A percentile compares a stretch with the other conserved stretches of the same genome.
These are phyloP conservation scores for Litsea cubeba DNA, from an alignment of 164 flowering plant genomes.

Conservation along the genomic window DNA sequence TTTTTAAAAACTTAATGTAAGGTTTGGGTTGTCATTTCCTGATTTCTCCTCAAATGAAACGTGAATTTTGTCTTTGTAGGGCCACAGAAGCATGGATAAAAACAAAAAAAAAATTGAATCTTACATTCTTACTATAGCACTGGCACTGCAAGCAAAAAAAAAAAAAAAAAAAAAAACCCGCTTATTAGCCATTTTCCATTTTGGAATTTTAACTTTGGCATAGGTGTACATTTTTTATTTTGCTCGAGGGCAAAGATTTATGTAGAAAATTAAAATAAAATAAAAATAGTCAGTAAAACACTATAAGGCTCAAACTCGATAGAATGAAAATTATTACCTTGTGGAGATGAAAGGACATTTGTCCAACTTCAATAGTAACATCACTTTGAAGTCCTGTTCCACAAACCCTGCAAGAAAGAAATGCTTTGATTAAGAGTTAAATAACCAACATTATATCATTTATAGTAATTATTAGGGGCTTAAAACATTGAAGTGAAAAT, in stretches of 20 bases:
- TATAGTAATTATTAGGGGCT: neutral
- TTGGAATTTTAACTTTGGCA: neutral
- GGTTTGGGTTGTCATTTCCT: neutral
- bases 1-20: too few relatives aligned
- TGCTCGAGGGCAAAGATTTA: neutral
- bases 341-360: constrained; percentile 71
- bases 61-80: neutral
- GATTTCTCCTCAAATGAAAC: neutral
- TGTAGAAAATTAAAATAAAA: neutral
- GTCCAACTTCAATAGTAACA: constrained; percentile 57
- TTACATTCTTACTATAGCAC: neutral
- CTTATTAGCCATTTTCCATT: neutral
- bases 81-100: neutral
- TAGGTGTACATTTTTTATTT: neutral
- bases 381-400: constrained; percentile 67
- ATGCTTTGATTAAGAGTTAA: neutral
- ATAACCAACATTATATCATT: neutral
- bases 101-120: neutral
- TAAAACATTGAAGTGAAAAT: neutral
- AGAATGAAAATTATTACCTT: constrained; percentile 40
- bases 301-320: too few relatives aligned
- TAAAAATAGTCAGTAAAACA: neutral
- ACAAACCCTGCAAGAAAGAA: constrained; percentile 42
- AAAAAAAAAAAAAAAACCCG: too few relatives aligned
- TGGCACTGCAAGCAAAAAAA: neutral